A percentile compares a stretch with the other conserved stretches of the same genome.
phyloP scores from a whole-genome alignment of 768 basidiomycete species.

The Galerina sulciceps region DNA sequence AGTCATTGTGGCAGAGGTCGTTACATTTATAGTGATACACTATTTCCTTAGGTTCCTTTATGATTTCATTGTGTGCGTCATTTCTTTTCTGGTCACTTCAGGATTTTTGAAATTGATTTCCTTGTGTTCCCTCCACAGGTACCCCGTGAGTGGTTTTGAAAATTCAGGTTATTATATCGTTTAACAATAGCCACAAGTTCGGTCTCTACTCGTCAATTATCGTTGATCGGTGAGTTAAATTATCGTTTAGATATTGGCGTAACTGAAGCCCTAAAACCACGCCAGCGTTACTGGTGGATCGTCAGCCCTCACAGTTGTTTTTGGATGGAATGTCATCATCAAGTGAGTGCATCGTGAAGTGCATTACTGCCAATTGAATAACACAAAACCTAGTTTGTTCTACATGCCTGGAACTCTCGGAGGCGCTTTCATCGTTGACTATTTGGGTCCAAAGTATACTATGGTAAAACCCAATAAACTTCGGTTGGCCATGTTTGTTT shows the following conservation, averaged over 20 bases:
- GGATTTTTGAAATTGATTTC: background rate
- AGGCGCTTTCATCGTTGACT: constrained; percentile 79
- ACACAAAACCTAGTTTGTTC: constrained; percentile 30
- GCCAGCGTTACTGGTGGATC: constrained; percentile 61
- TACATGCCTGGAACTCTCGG: constrained; percentile 58
- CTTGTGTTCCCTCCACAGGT: constrained; percentile 37
- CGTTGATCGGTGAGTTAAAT: constrained; percentile 54
- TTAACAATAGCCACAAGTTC: constrained; percentile 48
- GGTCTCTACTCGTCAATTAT: constrained; percentile 83
- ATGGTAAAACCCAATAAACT: constrained; percentile 51
- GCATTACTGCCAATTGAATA: background rate
- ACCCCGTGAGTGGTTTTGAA: constrained; percentile 54
- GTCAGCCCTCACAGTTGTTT: constrained; percentile 58
- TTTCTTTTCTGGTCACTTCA: background rate
- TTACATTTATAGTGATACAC: background rate
- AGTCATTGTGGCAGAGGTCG: background rate
- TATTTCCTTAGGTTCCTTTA: constrained; percentile 65
- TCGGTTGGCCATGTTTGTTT: background rate
- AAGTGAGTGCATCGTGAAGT: constrained; percentile 50
- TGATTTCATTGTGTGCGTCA: constrained; percentile 73
- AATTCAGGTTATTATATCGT: background rate
- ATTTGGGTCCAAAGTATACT: constrained; percentile 73
- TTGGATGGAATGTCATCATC: constrained; percentile 88
- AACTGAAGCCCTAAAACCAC: background rate
- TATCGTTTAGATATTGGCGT: background rate